These are phyloP conservation scores for Beauveria caledonica DNA, from an alignment of 2,329 filamentous ascomycete species.

Conservation along the genomic window DNA sequence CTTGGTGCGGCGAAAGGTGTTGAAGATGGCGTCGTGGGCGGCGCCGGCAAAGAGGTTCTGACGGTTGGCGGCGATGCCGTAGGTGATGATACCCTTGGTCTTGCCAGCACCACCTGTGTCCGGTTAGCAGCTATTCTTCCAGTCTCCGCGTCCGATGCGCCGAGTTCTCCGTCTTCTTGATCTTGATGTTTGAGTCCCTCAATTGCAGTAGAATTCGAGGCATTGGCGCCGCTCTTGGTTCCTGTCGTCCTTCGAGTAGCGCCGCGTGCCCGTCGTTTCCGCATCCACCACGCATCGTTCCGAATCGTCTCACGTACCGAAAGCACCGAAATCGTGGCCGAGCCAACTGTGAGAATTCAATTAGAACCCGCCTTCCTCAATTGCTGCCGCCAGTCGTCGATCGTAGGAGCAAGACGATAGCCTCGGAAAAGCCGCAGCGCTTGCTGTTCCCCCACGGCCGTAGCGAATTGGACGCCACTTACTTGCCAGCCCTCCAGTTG, in stretches of 20 bases:
- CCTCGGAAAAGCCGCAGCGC: slow-evolving; percentile 25
- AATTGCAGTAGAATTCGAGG: not conserved
- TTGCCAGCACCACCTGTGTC: slow-evolving; percentile 41
- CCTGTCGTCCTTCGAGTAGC: not conserved
- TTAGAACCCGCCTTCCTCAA: slow-evolving; percentile 17
- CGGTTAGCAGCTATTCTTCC: slow-evolving; percentile 15
- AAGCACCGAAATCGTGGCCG: slow-evolving; percentile 59
- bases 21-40: slow-evolving; percentile 81
- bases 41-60: slow-evolving; percentile 79
- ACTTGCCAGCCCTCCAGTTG: slow-evolving; percentile 27
- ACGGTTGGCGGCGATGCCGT: slow-evolving; percentile 76
- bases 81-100: slow-evolving; percentile 59
- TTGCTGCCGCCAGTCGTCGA: not conserved
- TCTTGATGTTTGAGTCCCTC: not conserved
- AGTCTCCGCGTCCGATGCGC: slow-evolving; percentile 16
- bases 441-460: slow-evolving; percentile 12
- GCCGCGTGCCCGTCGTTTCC: not conserved
- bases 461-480: slow-evolving; percentile 18
- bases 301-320: slow-evolving; percentile 51
- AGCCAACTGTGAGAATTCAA: slow-evolving; percentile 48
- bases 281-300: not conserved
- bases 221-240: not conserved
- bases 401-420: not conserved
- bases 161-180: not conserved
- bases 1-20: slow-evolving; percentile 81